These are phyloP conservation scores for Dissophora ornata DNA, from an alignment of 192 early-diverging fungal genomes.

Conservation along the genomic window DNA sequence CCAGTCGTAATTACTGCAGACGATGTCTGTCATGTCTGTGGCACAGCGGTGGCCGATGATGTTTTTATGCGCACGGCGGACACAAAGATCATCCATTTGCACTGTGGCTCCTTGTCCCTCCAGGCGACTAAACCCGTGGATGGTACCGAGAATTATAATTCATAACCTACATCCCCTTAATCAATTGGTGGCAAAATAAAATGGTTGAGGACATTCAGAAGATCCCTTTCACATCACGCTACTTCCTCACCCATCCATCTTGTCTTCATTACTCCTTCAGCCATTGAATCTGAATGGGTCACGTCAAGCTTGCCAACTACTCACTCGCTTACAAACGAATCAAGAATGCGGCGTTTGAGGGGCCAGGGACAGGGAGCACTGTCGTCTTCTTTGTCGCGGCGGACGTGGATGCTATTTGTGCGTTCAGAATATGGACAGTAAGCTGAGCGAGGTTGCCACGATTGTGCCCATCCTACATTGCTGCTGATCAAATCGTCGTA, in stretches of 20 bases:
- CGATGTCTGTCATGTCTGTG: conserved; percentile 54
- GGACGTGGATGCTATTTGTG: conserved; percentile 88
- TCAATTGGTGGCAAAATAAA: neutral
- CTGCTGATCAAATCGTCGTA: too few relatives aligned
- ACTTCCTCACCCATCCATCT: neutral
- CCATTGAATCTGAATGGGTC: conserved; percentile 27
- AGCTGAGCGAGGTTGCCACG: too few relatives aligned
- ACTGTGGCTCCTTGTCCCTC: conserved; percentile 59
- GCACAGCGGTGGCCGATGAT: conserved; percentile 48
- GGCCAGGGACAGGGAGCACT: conserved; percentile 23
- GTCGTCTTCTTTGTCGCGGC: conserved; percentile 70
- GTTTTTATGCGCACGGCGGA: conserved; percentile 55
- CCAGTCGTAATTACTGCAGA: conserved; percentile 56
- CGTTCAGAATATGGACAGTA: conserved; percentile 80
- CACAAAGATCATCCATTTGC: conserved; percentile 52
- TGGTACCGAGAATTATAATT: neutral
- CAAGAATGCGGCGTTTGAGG: conserved; percentile 51
- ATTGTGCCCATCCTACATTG: too few relatives aligned
- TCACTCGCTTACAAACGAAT: conserved; percentile 49
- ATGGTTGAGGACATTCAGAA: neutral
- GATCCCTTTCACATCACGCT: neutral
- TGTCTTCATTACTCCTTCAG: neutral
- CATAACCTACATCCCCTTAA: too few relatives aligned
- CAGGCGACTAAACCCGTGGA: too few relatives aligned
- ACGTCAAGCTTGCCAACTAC: conserved; percentile 53